Evolutionary conservation across 1,284 basidiomycete species (phyloP), one percentile per base, ranked within the genome.

Genomic region (Moesziomyces globuligerus): DNA sequence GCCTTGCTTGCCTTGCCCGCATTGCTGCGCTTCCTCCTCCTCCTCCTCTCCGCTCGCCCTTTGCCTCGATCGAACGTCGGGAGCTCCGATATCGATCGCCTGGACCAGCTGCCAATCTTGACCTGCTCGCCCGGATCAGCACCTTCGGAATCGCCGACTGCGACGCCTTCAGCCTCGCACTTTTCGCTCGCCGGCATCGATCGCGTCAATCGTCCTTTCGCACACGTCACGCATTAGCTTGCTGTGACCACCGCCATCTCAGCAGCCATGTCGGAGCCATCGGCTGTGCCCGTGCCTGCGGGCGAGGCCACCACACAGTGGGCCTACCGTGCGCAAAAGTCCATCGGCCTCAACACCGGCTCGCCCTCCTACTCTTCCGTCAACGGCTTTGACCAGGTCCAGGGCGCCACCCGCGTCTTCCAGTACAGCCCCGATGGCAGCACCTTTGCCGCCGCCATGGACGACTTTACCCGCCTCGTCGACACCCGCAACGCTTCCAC

Each of bases 391-490:
- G 80, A 79, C 39, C 64, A 81, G 76, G 47, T 90, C 90, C 60
- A 91, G 66, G 86, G 86, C 36, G 85, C 88, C 62, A 89, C 90
- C 42, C 87, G 91, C 75, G 89, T 88, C 54, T 91, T 89, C 83
- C 87, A 88, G 75, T 97, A 97, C 85, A 94, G 92, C 78, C 86
- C 87, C 50, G 91, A 97, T 81, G 95, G 95, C 74, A 87, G 90
- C 80, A 87, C 92, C 72, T 91, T 91, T 78, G 93, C 93, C 41
- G 92, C 92, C 83, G 90, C 90, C 50, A 86, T 93, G 75, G 88
- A 91, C 28, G 86, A 86, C 57, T 85, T 86, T 90, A 92, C 93
- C 57, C 87, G 87, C 76, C 89, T 94, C 75, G 88, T 88, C 83
- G 89, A 91, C 81, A 80, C 65, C 65, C 80, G 43, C 47, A 74